Conservation (phyloP, 768 basidiomycete genomes). For the Kwoniella dendrophila region DNA sequence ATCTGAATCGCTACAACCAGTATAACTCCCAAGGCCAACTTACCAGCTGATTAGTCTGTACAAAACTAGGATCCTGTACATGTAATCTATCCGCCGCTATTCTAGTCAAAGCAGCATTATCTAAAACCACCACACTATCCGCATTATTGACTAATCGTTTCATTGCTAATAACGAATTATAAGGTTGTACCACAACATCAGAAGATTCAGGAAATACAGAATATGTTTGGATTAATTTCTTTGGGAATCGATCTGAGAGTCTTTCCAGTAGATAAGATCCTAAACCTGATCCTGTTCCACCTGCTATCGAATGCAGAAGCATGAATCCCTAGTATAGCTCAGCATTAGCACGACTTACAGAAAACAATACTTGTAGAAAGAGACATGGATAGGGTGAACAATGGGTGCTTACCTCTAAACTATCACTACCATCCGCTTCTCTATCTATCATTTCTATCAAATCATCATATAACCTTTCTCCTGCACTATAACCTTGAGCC, state of each 20-base stretch:
- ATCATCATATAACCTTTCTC: constrained; percentile 90
- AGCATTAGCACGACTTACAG: neutral
- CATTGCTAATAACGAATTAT: constrained; percentile 89
- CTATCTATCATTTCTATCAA: constrained; percentile 99
- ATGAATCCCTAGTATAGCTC: constrained; percentile 99
- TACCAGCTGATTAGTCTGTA: constrained; percentile 56
- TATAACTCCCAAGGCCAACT: constrained; percentile 13
- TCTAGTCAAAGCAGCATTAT: constrained; percentile 88
- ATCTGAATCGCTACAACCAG: neutral
- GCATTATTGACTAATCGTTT: constrained; percentile 94
- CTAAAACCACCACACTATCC: constrained; percentile 94
- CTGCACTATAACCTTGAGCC: constrained; percentile 90
- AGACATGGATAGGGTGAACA: neutral
- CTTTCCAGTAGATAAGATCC: constrained; percentile 98
- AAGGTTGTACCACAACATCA: constrained; percentile 98
- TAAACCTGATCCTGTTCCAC: constrained; percentile 95
- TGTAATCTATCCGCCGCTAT: constrained; percentile 92
- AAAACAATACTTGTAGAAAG: neutral
- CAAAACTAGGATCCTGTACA: constrained; percentile 64
- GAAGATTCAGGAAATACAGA: constrained; percentile 92
- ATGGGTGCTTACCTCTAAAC: constrained; percentile 71
- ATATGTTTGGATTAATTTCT: constrained; percentile 98
- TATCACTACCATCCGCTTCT: constrained; percentile 96
- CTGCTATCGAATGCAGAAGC: constrained; percentile 98
- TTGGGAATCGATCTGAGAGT: constrained; percentile 95